A percentile compares a stretch with the other conserved stretches of the same genome.
Evolutionary conservation across 441 rosid species (phyloP).

Genomic region (Corymbia calophylla): DNA sequence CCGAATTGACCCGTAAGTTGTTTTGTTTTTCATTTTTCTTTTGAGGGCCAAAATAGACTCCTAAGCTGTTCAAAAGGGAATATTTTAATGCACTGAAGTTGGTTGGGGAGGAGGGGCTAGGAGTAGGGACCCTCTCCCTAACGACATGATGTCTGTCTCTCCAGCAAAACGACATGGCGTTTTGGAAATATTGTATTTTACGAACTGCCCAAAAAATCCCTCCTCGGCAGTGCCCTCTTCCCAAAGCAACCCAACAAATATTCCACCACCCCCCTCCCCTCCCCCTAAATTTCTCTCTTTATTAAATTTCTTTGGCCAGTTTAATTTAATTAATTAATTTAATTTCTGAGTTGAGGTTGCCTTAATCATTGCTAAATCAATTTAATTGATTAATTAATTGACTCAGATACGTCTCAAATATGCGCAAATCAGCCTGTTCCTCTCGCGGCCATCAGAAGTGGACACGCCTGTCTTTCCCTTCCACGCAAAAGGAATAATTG

Average conservation of each 20-base stretch:
- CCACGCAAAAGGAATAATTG: not conserved
- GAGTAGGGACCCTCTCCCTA: not conserved
- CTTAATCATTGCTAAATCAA: not conserved
- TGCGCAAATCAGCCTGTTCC: not conserved
- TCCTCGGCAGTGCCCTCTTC: not conserved
- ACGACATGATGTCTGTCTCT: not conserved
- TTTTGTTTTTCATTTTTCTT: not conserved
- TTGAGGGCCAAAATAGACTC: not conserved
- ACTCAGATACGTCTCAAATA: not conserved
- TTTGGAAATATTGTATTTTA: not conserved
- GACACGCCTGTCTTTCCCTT: not conserved
- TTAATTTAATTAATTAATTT: not conserved
- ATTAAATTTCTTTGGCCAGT: not conserved
- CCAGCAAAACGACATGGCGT: not conserved
- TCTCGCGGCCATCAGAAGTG: not conserved
- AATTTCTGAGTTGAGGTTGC: no score
- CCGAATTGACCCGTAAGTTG: not conserved
- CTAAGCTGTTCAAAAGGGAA: not conserved
- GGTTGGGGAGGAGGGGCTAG: not conserved
- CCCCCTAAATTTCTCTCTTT: not conserved
- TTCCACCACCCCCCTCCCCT: not conserved
- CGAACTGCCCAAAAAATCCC: not conserved
- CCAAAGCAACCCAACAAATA: not conserved
- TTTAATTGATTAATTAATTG: not conserved
- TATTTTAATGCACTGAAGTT: not conserved